Evolutionary conservation across 2,329 filamentous ascomycete species (phyloP).

Genomic region (Colletotrichum sp.): DNA sequence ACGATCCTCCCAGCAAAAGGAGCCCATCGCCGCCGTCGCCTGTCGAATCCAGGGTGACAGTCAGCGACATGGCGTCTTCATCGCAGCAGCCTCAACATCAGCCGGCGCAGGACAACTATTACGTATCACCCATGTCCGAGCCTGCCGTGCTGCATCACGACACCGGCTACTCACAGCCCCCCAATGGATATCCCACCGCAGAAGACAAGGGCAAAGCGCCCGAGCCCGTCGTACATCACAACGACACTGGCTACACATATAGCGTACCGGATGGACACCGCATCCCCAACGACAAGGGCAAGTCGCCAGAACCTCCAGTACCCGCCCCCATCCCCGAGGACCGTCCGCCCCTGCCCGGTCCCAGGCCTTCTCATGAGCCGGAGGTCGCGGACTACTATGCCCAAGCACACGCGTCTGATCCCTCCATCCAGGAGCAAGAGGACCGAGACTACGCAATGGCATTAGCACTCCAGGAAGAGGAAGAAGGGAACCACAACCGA

Average conservation of each 20-base stretch:
- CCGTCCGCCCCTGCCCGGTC: background rate
- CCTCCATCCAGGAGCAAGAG: conserved; percentile 8
- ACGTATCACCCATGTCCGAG: conserved; percentile 1
- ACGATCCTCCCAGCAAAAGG: background rate
- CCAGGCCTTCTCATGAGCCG: background rate
- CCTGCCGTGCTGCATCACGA: background rate
- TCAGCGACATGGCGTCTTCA: background rate
- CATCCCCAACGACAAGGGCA: background rate
- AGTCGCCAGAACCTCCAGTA: background rate
- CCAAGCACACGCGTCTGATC: background rate
- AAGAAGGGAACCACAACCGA: background rate
- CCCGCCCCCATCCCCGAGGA: background rate
- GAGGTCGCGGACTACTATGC: conserved; percentile 11
- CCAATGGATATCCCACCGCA: background rate
- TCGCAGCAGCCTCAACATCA: background rate
- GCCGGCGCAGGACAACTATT: background rate
- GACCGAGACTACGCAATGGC: conserved; percentile 18
- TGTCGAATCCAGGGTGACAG: background rate
- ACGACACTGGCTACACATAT: background rate
- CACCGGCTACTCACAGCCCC: background rate
- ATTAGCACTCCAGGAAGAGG: conserved; percentile 14
- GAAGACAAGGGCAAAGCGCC: conserved; percentile 1
- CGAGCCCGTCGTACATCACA: background rate
- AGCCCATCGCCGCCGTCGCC: background rate
- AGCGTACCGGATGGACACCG: background rate